Evolutionary conservation across 768 basidiomycete genomes (phyloP), one percentile per base, ranked within the genome.

Genomic region (Lepiota brunneoincarnata): DNA sequence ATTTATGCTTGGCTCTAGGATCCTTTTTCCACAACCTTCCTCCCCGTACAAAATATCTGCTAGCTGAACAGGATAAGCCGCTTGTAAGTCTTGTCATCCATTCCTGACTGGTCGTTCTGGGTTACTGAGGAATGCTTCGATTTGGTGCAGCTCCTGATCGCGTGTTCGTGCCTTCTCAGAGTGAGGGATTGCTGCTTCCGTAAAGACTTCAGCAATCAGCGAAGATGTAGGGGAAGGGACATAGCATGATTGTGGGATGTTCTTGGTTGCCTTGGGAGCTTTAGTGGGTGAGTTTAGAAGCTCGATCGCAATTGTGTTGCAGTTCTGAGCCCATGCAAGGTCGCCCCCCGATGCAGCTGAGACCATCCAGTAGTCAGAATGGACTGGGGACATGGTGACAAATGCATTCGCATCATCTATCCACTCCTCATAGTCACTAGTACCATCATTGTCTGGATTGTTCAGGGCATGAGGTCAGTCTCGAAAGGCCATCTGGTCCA

Each of bases 401-500:
- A 40, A 51, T 18, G 36, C 31, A 39, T 47, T 46, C 12, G 43
- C 43, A 10, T 24, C 42, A 28, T 68, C 64, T 1, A 69, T 43
- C 67, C 64, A 67, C 10, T 60, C 64, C 9, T 59, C 58, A 4
- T 34, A 46, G 10, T 64, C 59, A 2, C 58, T 28, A 7, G 3
- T 28, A 4, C 4, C 57, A n/a, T 53, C 49, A 14, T 38, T 48
- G n/a, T 51, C 54, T 10, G 34, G 36, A 17, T 43, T 45, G 24
- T 58, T 47, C 6, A 35, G 44, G 20, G 41, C 26, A 7, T 34
- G 4, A 12, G 49, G 1, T 34, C 56, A n/a, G n/a, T 49, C 61
- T 10, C n/a, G 67, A 66, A 3, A 68, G 49, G 20, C 54, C 55
- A 53, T 59, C 55, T n/a, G 58, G 55, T 26, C 54, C 56, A 42